A percentile compares a stretch with the other conserved stretches of the same genome.
phyloP scores from a whole-genome alignment of 163 green algal species.

The Scenedesmus sp. region DNA sequence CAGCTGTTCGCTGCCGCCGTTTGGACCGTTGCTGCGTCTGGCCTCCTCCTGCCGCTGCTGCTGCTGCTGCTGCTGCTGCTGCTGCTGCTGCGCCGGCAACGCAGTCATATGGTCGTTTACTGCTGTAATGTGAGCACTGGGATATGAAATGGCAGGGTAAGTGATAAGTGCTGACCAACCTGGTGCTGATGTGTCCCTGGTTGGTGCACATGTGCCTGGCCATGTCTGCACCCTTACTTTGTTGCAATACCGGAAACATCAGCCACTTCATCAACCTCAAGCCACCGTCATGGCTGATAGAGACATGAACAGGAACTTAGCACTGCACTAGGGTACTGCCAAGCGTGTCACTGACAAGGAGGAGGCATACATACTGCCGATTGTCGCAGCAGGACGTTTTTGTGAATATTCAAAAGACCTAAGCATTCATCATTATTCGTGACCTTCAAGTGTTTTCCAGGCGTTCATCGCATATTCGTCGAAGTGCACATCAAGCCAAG shows the following conservation, averaged over 20 bases:
- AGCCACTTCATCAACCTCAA: too few species aligned
- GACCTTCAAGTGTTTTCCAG: background rate
- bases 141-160: background rate
- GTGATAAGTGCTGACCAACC: background rate
- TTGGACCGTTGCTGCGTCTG: background rate
- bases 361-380: background rate
- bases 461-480: background rate
- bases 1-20: background rate
- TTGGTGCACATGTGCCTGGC: background rate
- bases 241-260: too few species aligned
- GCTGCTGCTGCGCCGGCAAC: background rate
- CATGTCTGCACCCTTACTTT: background rate
- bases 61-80: background rate
- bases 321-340: background rate
- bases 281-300: too few species aligned
- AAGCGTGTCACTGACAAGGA: background rate
- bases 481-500: background rate
- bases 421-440: too few species aligned
- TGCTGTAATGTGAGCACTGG: background rate
- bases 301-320: background rate
- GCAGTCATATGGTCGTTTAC: background rate
- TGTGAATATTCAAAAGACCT: background rate
- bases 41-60: background rate
- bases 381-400: background rate
- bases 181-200: background rate